Evolutionary conservation across 306 rosid species (phyloP).

Genomic region (Leucaena leucocephala): DNA sequence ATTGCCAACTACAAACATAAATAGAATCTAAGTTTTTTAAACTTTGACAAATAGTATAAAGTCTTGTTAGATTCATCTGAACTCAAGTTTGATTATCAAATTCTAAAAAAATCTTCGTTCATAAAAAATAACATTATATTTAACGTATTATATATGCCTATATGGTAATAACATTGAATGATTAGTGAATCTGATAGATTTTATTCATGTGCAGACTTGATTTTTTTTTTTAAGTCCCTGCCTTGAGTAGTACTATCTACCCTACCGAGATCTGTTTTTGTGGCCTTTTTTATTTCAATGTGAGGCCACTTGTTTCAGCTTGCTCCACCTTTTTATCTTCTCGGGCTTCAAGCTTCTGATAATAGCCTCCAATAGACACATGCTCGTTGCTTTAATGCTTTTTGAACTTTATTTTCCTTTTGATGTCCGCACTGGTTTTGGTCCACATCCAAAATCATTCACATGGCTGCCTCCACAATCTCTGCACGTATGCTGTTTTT

Average conservation of each 20-base stretch:
- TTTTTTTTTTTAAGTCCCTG: not conserved
- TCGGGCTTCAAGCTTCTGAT: slow-evolving; percentile 47
- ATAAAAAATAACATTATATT: not conserved
- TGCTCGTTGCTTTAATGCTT: slow-evolving; percentile 48
- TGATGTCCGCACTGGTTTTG: slow-evolving; percentile 39
- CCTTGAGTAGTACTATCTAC: not conserved
- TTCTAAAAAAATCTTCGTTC: not conserved
- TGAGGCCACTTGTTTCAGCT: slow-evolving; percentile 18
- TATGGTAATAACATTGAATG: not conserved
- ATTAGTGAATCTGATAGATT: not conserved
- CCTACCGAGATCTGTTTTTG: not conserved
- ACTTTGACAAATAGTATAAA: too few relatives aligned
- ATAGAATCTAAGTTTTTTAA: too few relatives aligned
- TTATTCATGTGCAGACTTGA: too few relatives aligned
- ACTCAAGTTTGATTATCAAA: too few relatives aligned
- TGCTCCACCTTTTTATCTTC: slow-evolving; percentile 45
- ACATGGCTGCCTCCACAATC: slow-evolving; percentile 34
- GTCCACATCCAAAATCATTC: slow-evolving; percentile 51
- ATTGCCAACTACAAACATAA: not conserved
- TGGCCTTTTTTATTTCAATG: slow-evolving; percentile 16
- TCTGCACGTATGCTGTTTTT: not conserved
- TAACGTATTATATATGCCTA: too few relatives aligned
- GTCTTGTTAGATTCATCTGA: too few relatives aligned
- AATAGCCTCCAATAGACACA: slow-evolving; percentile 45
- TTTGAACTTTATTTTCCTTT: slow-evolving; percentile 40